Conservation (phyloP, 495 filamentous ascomycete species). For the Penicillium tannophilum region DNA sequence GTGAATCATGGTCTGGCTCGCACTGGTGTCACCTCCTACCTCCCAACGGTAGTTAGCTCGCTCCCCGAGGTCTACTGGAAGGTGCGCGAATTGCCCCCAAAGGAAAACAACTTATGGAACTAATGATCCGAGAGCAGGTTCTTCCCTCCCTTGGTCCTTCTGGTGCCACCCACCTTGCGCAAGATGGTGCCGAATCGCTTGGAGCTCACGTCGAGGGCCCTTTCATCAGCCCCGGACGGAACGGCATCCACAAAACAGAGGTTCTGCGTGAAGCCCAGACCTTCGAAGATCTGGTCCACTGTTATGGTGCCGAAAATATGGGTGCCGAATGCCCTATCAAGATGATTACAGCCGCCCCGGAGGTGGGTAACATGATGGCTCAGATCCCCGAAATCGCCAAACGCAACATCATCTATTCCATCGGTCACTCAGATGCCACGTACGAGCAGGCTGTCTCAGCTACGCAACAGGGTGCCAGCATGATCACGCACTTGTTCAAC, state of each 20-base stretch:
- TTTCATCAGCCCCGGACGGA: conserved; percentile 70
- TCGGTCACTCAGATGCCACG: conserved; percentile 81
- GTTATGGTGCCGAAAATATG: conserved; percentile 71
- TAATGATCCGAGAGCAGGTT: conserved; percentile 41
- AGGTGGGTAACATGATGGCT: conserved; percentile 63
- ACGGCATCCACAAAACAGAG: conserved; percentile 70
- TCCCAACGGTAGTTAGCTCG: conserved; percentile 74
- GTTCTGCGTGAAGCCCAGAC: conserved; percentile 58
- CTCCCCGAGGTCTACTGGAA: conserved; percentile 68
- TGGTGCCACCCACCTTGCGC: conserved; percentile 40
- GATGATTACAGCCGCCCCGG: conserved; percentile 81
- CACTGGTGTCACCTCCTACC: conserved; percentile 82
- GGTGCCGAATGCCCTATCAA: conserved; percentile 50
- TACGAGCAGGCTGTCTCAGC: conserved; percentile 72
- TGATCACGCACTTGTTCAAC: conserved; percentile 91
- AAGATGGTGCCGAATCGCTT: conserved; percentile 75
- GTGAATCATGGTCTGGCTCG: conserved; percentile 68
- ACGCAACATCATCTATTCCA: conserved; percentile 67
- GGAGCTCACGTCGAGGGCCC: conserved; percentile 86
- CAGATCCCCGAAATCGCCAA: conserved; percentile 62
- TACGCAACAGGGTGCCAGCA: conserved; percentile 69
- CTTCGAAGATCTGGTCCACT: conserved; percentile 60
- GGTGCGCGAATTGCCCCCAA: conserved; percentile 26
- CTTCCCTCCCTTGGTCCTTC: conserved; percentile 75
- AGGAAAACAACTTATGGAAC: not conserved